Percentiles rank a stretch among this genome's conserved stretches.
phyloP scores from a whole-genome alignment of 164 flowering plant species.

The Tetracentron sinense region DNA sequence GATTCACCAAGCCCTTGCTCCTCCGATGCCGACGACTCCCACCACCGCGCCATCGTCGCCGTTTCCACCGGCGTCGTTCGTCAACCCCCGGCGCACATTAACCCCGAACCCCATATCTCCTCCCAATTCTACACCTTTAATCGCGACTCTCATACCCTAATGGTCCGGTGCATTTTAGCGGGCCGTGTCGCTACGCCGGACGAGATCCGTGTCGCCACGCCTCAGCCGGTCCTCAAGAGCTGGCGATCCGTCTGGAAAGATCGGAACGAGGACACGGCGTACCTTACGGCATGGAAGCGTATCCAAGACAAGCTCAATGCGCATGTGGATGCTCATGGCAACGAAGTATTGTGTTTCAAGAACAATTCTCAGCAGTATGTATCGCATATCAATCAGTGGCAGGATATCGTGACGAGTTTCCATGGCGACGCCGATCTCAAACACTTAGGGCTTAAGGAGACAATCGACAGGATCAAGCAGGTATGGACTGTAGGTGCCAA shows the following conservation, averaged over 20 bases:
- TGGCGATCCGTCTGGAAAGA: conserved; percentile 99
- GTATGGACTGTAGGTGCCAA: conserved; percentile 98
- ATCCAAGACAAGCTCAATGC: conserved; percentile 91
- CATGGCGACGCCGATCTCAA: conserved; percentile 73
- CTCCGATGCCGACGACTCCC: conserved; percentile 29
- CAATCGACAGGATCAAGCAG: conserved; percentile 84
- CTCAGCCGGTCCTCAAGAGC: conserved; percentile 59
- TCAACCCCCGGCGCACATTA: conserved; percentile 25
- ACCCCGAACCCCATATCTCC: conserved; percentile 86
- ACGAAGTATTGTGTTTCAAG: conserved; percentile 69
- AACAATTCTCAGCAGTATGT: conserved; percentile 77
- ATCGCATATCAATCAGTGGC: conserved; percentile 83
- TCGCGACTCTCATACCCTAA: conserved; percentile 70
- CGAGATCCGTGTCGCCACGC: conserved; percentile 80
- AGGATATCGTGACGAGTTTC: conserved; percentile 70
- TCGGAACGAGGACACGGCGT: conserved; percentile 94
- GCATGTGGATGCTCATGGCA: conserved; percentile 45
- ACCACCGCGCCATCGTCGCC: neutral
- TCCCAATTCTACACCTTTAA: conserved; percentile 94
- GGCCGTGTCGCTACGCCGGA: conserved; percentile 63
- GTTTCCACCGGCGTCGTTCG: neutral
- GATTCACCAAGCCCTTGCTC: conserved; percentile 32
- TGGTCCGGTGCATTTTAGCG: conserved; percentile 69
- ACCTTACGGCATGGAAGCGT: conserved; percentile 92
- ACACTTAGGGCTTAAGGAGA: conserved; percentile 82